These are phyloP conservation scores for Sextonia rubra DNA, from an alignment of 164 flowering plant species.

Conservation along the genomic window DNA sequence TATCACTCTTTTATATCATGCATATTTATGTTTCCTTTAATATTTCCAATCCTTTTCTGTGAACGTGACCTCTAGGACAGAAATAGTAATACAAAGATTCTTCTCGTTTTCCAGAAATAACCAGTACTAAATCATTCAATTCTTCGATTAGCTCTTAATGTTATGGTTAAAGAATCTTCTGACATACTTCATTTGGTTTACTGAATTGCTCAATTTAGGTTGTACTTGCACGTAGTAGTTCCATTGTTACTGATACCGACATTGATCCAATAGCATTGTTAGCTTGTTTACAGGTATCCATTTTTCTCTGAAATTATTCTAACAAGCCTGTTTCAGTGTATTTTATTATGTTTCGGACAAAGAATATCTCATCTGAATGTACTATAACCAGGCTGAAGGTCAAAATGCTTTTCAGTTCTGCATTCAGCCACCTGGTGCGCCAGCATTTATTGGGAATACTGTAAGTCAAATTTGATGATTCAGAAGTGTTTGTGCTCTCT, in stretches of 20 bases:
- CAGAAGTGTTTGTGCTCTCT: not conserved
- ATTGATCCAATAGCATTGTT: conserved; percentile 78
- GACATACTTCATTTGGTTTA: not conserved
- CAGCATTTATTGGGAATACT: conserved; percentile 93
- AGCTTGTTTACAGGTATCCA: conserved; percentile 67
- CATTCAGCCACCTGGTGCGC: conserved; percentile 85
- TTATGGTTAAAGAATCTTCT: not conserved
- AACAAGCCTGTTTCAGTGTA: not conserved
- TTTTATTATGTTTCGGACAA: not conserved
- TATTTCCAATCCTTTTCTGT: not conserved
- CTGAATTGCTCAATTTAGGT: conserved; percentile 43
- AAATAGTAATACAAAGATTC: not conserved
- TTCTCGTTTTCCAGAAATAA: no score
- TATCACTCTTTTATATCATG: not conserved
- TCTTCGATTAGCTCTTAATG: no score
- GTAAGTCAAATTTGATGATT: conserved; percentile 33
- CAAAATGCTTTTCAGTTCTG: conserved; percentile 82
- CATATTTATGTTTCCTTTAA: not conserved
- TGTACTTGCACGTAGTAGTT: conserved; percentile 90
- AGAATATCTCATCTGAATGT: not conserved
- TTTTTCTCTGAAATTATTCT: not conserved
- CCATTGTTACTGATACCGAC: conserved; percentile 48
- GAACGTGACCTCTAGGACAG: not conserved
- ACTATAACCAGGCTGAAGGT: conserved; percentile 61
- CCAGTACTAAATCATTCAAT: no score